A percentile compares a stretch with the other conserved stretches of the same genome.
Evolutionary conservation across 495 filamentous ascomycete genomes (phyloP).

Genomic region (Talaromyces proteolyticus): DNA sequence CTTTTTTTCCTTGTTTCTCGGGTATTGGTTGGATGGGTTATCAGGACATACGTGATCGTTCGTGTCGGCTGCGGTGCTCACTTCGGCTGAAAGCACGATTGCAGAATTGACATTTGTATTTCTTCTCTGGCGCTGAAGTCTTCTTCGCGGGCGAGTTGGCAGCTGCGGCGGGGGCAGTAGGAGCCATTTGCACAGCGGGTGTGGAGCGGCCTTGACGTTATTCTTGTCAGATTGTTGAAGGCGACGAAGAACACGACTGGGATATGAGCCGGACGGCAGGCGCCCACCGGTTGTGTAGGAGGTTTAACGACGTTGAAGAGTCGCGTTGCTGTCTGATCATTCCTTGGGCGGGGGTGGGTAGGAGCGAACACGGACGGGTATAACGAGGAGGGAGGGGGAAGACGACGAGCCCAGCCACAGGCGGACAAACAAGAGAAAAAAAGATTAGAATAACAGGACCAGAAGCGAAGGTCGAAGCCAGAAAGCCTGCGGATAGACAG

Average conservation of each 20-base stretch:
- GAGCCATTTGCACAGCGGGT: constrained; percentile 34
- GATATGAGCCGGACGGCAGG: constrained; percentile 47
- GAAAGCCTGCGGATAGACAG: constrained; percentile 1
- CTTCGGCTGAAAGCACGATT: constrained; percentile 94
- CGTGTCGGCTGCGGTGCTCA: constrained; percentile 95
- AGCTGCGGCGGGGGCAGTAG: constrained; percentile 58
- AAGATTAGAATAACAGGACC: constrained; percentile 29
- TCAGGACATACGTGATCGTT: constrained; percentile 96
- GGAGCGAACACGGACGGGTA: constrained; percentile 15
- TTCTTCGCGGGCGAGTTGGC: constrained; percentile 52
- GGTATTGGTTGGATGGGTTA: no score
- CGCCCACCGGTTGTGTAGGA: constrained; percentile 46
- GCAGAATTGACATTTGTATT: constrained; percentile 99
- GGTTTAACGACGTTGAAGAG: constrained; percentile 36
- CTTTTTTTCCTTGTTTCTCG: no score
- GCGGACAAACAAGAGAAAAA: constrained; percentile 33
- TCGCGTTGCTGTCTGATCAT: constrained; percentile 44
- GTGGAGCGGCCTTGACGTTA: constrained; percentile 31
- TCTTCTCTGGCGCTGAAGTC: constrained; percentile 75
- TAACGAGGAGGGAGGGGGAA: constrained; percentile 22
- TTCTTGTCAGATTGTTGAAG: constrained; percentile 36
- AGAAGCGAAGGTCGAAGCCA: constrained; percentile 23
- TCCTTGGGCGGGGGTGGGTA: constrained; percentile 33
- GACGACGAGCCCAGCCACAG: constrained; percentile 47
- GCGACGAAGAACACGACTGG: constrained; percentile 31